Evolutionary conservation across 176 grass and related monocot genomes (phyloP).

Genomic region (Avena eriantha): DNA sequence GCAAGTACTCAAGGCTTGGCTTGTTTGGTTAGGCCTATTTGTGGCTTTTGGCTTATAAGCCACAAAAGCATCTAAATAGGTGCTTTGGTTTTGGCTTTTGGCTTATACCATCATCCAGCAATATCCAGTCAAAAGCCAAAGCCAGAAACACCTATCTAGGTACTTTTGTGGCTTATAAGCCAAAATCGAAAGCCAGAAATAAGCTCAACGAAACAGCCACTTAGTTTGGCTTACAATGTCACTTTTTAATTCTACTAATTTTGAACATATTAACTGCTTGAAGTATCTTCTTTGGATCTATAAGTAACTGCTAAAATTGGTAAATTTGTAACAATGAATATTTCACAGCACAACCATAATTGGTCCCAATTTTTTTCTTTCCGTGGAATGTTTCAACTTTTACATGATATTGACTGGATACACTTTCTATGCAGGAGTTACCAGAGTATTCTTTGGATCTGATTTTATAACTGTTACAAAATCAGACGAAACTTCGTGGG

Average conservation of each 20-base stretch:
- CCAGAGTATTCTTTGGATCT: constrained; percentile 90
- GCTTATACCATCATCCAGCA: too few species aligned
- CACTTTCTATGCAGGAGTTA: constrained; percentile 67
- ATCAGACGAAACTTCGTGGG: constrained; percentile 92
- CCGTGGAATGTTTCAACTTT: constrained; percentile 14
- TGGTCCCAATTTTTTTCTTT: neutral
- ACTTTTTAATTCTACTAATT: neutral
- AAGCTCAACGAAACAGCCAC: too few species aligned
- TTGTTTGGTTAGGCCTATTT: neutral
- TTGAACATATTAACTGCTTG: neutral
- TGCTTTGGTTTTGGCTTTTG: too few species aligned
- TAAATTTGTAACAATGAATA: neutral
- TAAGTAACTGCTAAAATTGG: neutral
- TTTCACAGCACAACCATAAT: neutral
- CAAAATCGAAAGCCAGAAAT: too few species aligned
- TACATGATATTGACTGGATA: neutral
- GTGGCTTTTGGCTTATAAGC: too few species aligned
- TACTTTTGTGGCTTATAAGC: too few species aligned
- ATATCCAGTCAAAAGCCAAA: too few species aligned
- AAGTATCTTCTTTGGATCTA: constrained; percentile 11
- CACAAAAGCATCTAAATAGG: too few species aligned
- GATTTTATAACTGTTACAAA: constrained; percentile 99
- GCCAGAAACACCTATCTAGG: too few species aligned
- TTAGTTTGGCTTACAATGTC: constrained; percentile 4
- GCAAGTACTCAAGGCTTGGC: neutral